Evolutionary conservation across 164 flowering plant species (phyloP).

Genomic region (Umbellularia californica): DNA sequence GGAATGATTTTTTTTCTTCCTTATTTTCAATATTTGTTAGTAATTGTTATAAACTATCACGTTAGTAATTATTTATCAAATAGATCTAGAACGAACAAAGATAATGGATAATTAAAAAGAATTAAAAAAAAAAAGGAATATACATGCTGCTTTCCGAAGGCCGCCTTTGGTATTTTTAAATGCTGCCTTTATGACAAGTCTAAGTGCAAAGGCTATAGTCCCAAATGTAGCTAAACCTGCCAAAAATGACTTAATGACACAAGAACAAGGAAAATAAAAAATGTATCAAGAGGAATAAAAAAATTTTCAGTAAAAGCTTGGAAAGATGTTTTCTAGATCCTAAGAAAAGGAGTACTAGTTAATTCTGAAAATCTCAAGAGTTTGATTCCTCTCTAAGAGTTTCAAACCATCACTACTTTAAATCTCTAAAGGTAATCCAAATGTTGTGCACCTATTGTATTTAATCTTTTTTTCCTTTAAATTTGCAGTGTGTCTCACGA

Average conservation of each 20-base stretch:
- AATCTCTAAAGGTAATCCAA: no score
- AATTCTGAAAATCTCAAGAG: neutral
- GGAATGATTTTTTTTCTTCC: no score
- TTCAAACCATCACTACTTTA: no score
- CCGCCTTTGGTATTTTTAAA: conserved; percentile 54
- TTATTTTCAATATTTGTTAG: no score
- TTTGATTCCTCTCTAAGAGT: no score
- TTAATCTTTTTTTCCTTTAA: no score
- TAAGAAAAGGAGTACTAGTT: neutral
- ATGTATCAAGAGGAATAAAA: neutral
- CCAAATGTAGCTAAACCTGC: conserved; percentile 89
- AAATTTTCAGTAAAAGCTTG: neutral
- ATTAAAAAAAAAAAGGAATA: neutral
- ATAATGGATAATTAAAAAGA: no score
- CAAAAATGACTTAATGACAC: conserved; percentile 48
- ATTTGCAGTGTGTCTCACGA: no score
- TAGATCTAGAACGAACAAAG: no score
- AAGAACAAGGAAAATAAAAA: neutral
- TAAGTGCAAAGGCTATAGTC: conserved; percentile 60
- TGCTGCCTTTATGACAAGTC: conserved; percentile 64
- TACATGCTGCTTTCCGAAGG: conserved; percentile 72
- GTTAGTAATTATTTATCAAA: no score
- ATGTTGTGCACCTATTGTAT: no score
- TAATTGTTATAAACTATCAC: no score
- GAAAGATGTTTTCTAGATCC: neutral